Evolutionary conservation across 176 grass and related monocot genomes (phyloP).

Genomic region (Pharus latifolius): DNA sequence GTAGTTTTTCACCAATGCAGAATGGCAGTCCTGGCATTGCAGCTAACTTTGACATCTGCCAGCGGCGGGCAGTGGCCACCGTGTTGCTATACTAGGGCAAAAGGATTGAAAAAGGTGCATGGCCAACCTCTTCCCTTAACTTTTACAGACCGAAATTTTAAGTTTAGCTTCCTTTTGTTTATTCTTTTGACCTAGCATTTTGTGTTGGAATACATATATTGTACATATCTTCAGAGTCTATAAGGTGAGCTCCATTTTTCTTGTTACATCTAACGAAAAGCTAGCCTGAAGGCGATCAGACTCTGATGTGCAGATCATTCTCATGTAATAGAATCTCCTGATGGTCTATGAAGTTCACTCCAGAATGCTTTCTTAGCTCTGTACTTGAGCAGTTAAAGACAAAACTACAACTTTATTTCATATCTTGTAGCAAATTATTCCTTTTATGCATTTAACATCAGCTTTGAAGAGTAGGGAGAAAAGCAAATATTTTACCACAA

Average conservation of each 20-base stretch:
- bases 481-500: not conserved
- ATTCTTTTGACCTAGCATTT: not conserved
- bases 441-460: not conserved
- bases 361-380: not conserved
- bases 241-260: not conserved
- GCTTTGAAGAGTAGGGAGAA: not conserved
- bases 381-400: not conserved
- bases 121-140: not conserved
- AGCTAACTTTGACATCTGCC: constrained; percentile 6
- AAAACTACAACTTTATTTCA: not conserved
- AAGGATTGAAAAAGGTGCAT: too few relatives aligned
- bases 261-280: not conserved
- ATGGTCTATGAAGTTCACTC: not conserved
- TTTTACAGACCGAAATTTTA: not conserved
- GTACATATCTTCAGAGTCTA: not conserved
- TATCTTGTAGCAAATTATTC: too few relatives aligned
- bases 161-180: not conserved
- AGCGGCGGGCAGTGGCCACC: too few relatives aligned
- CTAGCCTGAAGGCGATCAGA: not conserved
- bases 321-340: not conserved
- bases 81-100: too few relatives aligned
- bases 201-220: not conserved
- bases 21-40: too few relatives aligned
- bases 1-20: too few relatives aligned
- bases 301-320: not conserved